Percentiles rank a stretch among this genome's conserved stretches.
Evolutionary conservation across 768 basidiomycete species (phyloP).

Genomic region (Mycena galericulata): DNA sequence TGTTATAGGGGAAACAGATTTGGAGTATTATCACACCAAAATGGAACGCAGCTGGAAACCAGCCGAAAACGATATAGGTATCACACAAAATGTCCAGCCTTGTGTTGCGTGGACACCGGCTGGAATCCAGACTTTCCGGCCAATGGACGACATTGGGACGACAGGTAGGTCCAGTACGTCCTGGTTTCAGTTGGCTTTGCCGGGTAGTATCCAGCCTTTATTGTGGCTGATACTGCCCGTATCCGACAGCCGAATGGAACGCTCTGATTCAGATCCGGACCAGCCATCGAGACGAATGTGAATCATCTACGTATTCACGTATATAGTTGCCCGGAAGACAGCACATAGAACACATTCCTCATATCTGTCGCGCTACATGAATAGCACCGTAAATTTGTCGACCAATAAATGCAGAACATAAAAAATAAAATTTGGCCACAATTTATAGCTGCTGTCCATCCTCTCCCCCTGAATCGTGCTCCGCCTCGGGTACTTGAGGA

Average conservation of each 20-base stretch:
- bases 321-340: too few relatives aligned
- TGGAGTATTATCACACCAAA: too few relatives aligned
- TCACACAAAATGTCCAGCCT: not conserved
- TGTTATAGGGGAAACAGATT: too few relatives aligned
- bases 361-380: too few relatives aligned
- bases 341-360: too few relatives aligned
- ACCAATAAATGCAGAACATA: too few relatives aligned
- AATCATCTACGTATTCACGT: too few relatives aligned
- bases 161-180: slow-evolving; percentile 5
- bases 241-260: not conserved
- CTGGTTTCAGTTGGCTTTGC: not conserved
- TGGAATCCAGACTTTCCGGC: not conserved
- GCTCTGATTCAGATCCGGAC: too few relatives aligned
- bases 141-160: not conserved
- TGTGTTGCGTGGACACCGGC: not conserved
- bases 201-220: not conserved
- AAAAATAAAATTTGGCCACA: too few relatives aligned
- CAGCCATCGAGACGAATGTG: too few relatives aligned
- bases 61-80: not conserved
- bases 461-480: not conserved
- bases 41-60: slow-evolving; percentile 3
- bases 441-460: too few relatives aligned
- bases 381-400: too few relatives aligned
- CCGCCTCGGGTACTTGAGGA: not conserved
- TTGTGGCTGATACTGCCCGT: not conserved